Percentiles rank a stretch among this genome's conserved stretches.
phyloP scores from a whole-genome alignment of 352 stramenopile species.

The Globisporangium paroecandrum region DNA sequence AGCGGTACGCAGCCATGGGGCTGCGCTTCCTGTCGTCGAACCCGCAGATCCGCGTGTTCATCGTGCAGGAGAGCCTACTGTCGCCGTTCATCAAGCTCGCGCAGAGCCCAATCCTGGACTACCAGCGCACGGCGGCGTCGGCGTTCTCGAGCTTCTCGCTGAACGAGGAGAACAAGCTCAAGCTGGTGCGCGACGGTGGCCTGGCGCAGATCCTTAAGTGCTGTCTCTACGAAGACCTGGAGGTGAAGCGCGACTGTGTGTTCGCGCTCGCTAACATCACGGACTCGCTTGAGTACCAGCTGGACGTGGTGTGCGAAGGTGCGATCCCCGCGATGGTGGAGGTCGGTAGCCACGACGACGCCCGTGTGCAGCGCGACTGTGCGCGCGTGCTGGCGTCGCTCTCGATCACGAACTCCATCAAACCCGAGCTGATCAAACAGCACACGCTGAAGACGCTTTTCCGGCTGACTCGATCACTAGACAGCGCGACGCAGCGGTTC shows the following conservation, averaged over 20 bases:
- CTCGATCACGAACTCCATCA: slow-evolving; percentile 81
- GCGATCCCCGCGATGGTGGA: slow-evolving; percentile 78
- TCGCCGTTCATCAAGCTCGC: slow-evolving; percentile 91
- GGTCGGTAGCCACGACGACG: slow-evolving; percentile 76
- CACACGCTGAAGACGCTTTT: slow-evolving; percentile 88
- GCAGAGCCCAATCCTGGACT: slow-evolving; percentile 87
- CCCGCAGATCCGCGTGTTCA: slow-evolving; percentile 90
- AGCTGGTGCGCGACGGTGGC: slow-evolving; percentile 91
- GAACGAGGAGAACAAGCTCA: slow-evolving; percentile 92
- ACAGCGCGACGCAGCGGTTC: slow-evolving; percentile 92
- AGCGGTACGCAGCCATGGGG: slow-evolving; percentile 94
- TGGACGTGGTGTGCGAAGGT: slow-evolving; percentile 87
- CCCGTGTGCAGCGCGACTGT: slow-evolving; percentile 92
- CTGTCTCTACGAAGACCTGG: slow-evolving; percentile 88
- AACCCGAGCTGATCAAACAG: slow-evolving; percentile 83
- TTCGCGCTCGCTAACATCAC: slow-evolving; percentile 94
- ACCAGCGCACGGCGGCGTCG: slow-evolving; percentile 90
- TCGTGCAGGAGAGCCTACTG: slow-evolving; percentile 89
- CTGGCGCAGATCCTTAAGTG: slow-evolving; percentile 89
- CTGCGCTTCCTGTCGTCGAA: slow-evolving; percentile 93
- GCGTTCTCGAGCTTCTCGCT: slow-evolving; percentile 91
- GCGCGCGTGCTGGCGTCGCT: slow-evolving; percentile 90
- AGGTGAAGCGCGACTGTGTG: slow-evolving; percentile 89
- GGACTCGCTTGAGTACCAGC: slow-evolving; percentile 87
- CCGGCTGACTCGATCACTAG: slow-evolving; percentile 90